phyloP scores from a whole-genome alignment of 257 asterid genomes.

The Prunella vulgaris region DNA sequence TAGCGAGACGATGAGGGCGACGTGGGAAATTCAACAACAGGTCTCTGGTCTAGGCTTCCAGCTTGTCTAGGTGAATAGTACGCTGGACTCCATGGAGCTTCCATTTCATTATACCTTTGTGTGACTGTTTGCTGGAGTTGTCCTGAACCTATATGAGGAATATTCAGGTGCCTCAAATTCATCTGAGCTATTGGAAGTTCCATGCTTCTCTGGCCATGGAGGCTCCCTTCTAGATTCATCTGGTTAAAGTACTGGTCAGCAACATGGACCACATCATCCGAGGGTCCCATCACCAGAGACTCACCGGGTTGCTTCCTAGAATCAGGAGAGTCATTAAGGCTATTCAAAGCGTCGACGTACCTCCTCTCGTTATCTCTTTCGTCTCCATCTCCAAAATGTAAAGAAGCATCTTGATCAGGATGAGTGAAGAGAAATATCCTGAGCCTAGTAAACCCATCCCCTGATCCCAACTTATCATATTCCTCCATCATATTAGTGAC shows the following conservation, averaged over 20 bases:
- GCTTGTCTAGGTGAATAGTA: constrained; percentile 87
- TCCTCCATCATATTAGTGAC: constrained; percentile 99
- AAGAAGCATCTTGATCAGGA: constrained; percentile 65
- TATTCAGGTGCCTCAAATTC: constrained; percentile 59
- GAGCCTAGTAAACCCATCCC: constrained; percentile 83
- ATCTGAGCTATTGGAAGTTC: constrained; percentile 74
- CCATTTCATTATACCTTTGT: constrained; percentile 78
- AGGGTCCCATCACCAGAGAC: constrained; percentile 37
- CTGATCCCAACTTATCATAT: constrained; percentile 79
- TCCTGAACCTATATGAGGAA: constrained; percentile 66
- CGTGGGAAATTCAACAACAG: constrained; percentile 58
- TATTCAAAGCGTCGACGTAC: constrained; percentile 92
- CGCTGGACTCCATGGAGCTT: constrained; percentile 97
- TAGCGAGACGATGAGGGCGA: constrained; percentile 81
- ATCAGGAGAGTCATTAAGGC: constrained; percentile 89
- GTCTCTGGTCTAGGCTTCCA: constrained; percentile 62
- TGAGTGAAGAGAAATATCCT: constrained; percentile 69
- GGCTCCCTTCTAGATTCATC: constrained; percentile 65
- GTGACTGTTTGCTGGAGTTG: constrained; percentile 58
- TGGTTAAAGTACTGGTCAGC: constrained; percentile 71
- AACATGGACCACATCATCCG: constrained; percentile 57
- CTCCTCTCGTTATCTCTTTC: constrained; percentile 92
- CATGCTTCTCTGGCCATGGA: constrained; percentile 67
- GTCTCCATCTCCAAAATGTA: constrained; percentile 81
- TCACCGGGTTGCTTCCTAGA: constrained; percentile 53